Conservation (phyloP, 306 rosid genomes). For the Prinsepia uniflora region DNA sequence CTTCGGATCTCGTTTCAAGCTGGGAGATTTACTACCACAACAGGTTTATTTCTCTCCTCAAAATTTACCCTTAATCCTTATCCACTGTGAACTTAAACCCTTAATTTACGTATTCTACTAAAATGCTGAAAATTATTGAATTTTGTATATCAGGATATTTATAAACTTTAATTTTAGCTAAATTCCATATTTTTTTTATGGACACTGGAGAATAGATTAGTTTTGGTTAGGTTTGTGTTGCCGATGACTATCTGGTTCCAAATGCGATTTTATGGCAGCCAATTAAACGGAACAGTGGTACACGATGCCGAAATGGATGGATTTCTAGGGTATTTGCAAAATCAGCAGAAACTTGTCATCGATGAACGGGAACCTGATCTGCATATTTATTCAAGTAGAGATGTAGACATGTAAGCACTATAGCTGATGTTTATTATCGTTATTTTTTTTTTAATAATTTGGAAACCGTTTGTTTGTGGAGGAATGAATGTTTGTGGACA, state of each 20-base stretch:
- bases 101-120: not conserved
- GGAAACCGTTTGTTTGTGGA: not conserved
- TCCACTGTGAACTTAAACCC: not conserved
- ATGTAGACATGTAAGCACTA: conserved; percentile 69
- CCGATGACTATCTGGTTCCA: not conserved
- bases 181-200: not conserved
- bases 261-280: conserved; percentile 41
- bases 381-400: conserved; percentile 75
- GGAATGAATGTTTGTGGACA: not conserved
- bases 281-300: conserved; percentile 47
- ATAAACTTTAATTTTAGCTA: not conserved
- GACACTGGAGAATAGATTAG: not conserved
- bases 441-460: not conserved
- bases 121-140: not conserved
- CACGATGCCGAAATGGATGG: conserved; percentile 77
- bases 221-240: not conserved
- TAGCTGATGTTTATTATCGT: not conserved
- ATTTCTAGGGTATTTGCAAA: conserved; percentile 63
- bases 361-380: conserved; percentile 57
- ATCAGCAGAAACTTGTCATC: conserved; percentile 52
- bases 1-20: conserved; percentile 76
- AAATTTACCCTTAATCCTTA: not conserved
- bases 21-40: conserved; percentile 94
- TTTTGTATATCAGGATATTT: not conserved
- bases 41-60: conserved; percentile 43